Base-by-base conservation (phyloP, 768 basidiomycete genomes). In the Mycena albidolilacea region DNA sequence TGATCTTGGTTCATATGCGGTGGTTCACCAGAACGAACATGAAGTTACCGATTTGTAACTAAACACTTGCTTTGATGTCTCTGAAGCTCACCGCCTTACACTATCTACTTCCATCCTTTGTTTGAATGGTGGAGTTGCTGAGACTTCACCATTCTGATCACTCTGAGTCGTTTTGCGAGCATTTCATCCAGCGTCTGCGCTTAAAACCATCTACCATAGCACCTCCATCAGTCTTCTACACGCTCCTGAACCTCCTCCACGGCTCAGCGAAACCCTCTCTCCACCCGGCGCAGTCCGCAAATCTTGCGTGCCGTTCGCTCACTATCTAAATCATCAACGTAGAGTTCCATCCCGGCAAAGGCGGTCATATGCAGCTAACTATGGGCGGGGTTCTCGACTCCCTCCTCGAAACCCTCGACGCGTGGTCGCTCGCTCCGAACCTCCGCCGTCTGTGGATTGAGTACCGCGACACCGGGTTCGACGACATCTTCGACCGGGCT, bases 351-450 rank as follows among this genome's bases (percentile, higher is more conserved):
- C 61, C 54, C 9, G 21, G 39, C 11, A 57, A 46, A 64, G 12
- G 44, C 10, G 10, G n/a, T 9, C 55, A 12, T 9, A 37, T 44
- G 35, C 54, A 35, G 1, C 46, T 67, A 11, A 67, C 70, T 0
- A 75, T 75, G 74, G 64, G 50, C 0, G 52, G 58, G 23, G 70
- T 69, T 41, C 67, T 75, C 17, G 70, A 71, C 41, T 39, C 39
- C 5, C 58, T 72, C 12, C 58, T 75, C 2, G 74, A 30, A 30
- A 30, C 30, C 30, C 30, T 30, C 30, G 30, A 30, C 3, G 30
- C 30, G 30, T 30, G 30, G 30, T 30, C 30, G 30, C 30, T 30
- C 30, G 30, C 30, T 30, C 30, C 30, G 30, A 30, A 30, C 30
- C 30, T 30, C 30, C 30, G 30, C 30, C 30, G 30, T 30, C 30